Evolutionary conservation across 148 eudicot genomes (phyloP), one percentile per base, ranked within the genome.

Genomic region (Polygonum maritimum): DNA sequence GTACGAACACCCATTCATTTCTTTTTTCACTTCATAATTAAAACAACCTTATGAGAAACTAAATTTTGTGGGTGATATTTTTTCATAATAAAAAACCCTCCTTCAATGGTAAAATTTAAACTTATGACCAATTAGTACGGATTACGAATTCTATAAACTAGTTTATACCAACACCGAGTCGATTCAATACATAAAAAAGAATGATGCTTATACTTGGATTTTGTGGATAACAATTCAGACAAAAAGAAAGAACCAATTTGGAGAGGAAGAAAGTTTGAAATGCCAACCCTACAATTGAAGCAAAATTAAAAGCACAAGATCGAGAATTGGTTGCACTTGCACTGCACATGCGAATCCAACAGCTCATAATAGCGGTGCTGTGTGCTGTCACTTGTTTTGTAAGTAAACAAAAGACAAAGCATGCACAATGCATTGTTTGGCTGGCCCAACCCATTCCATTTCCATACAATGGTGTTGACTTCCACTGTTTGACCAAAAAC

Each of bases 321-420:
- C 14, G 38, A 26, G 12, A 2, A 22, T 13, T 33, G 69, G 36
- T 15, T 65, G 71, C 41, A 65, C 71, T 35, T 65, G 71, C 70
- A 63, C 18, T 40, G 55, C 31, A 26, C 31, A 49, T 14, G 18
- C 57, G 31, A 51, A 5, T 19, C 19, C 5, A 57, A 65, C 71
- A 65, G 41, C 41, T 65, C 71, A 62, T 35, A 65, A 22, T 26
- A 62, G 31, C 33, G 14, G 69, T 13, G 39, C 15, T 33, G n/a
- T 13, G 71, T 12, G 38, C 7, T 57, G 67, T 65, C 41, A 13
- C n/a, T 65, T 65, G 40, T 65, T 65, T 35, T 31, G 7, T 36
- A 65, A 33, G 19, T 65, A 33, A 33, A 35, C 71, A 26, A 65
- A 65, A 65, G 40, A 65, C 71, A 65, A 65, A 65, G 71, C 71